Evolutionary conservation across 352 stramenopile genomes (phyloP).

Genomic region (Thalassiosira mediterranea): DNA sequence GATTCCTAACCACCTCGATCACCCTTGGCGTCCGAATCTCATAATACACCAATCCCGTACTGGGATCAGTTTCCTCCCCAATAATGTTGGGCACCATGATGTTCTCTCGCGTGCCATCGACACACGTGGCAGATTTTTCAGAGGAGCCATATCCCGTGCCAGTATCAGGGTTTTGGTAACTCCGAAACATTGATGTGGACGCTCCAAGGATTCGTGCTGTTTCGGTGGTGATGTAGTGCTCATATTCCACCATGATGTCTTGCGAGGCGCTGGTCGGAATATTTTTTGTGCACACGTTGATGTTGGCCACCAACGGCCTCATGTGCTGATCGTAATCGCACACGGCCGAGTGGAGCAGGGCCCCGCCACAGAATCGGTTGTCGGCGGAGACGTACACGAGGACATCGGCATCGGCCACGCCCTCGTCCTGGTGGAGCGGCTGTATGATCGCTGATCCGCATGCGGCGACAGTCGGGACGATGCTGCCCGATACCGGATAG

Average conservation of each 20-base stretch:
- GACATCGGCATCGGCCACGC: conserved; percentile 36
- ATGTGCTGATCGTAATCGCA: conserved; percentile 52
- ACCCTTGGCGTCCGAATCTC: conserved; percentile 58
- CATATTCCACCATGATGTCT: conserved; percentile 22
- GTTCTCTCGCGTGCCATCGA: conserved; percentile 30
- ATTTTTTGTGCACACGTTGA: conserved; percentile 52
- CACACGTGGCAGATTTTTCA: conserved; percentile 33
- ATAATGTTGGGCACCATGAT: conserved; percentile 44
- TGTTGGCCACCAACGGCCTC: conserved; percentile 39
- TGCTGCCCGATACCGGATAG: conserved; percentile 23
- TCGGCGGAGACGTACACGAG: conserved; percentile 41
- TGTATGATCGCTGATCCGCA: conserved; percentile 38
- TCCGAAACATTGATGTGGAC: conserved; percentile 43
- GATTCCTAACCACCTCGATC: conserved; percentile 54
- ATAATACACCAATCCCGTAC: conserved; percentile 30
- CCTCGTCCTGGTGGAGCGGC: conserved; percentile 20
- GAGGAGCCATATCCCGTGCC: conserved; percentile 21
- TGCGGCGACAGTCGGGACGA: conserved; percentile 29
- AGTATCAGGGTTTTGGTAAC: conserved; percentile 43
- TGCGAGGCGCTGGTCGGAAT: conserved; percentile 15
- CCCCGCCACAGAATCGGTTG: conserved; percentile 44
- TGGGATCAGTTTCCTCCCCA: conserved; percentile 18
- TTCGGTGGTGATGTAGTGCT: conserved; percentile 40
- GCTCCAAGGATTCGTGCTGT: conserved; percentile 37
- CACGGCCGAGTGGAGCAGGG: conserved; percentile 40